Evolutionary conservation across 495 filamentous ascomycete species (phyloP).

Genomic region (Trichoderma asperelloides): DNA sequence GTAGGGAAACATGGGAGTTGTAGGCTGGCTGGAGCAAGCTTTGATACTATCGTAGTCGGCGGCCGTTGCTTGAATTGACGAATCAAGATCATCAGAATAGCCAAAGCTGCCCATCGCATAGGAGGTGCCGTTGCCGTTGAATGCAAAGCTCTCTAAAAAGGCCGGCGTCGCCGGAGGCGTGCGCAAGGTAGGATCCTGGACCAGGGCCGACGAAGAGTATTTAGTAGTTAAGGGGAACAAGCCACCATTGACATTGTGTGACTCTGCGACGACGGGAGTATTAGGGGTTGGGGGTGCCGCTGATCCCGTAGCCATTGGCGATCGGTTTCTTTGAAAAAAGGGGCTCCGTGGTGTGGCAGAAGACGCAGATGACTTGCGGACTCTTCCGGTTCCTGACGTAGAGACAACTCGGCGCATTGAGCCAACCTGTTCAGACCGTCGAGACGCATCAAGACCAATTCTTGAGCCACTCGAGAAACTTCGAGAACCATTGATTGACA

Average conservation of each 20-base stretch:
- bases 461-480: constrained; percentile 29
- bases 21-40: background rate
- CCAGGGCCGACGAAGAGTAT: background rate
- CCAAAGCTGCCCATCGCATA: background rate
- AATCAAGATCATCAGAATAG: background rate
- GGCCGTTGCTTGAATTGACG: background rate
- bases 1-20: constrained; percentile 1
- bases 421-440: constrained; percentile 28
- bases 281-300: constrained; percentile 25
- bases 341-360: constrained; percentile 35
- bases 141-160: background rate
- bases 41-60: background rate
- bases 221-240: background rate
- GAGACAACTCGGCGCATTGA: constrained; percentile 41
- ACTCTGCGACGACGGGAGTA: constrained; percentile 15
- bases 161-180: constrained; percentile 11
- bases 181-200: constrained; percentile 9
- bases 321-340: constrained; percentile 26
- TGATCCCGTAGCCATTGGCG: constrained; percentile 21
- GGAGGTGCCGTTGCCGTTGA: background rate
- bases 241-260: background rate
- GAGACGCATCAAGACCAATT: constrained; percentile 29
- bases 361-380: constrained; percentile 29
- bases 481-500: constrained; percentile 28
- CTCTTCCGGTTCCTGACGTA: constrained; percentile 27